phyloP scores from a whole-genome alignment of 208 protist genomes.

The Leishmania tarentolae region DNA sequence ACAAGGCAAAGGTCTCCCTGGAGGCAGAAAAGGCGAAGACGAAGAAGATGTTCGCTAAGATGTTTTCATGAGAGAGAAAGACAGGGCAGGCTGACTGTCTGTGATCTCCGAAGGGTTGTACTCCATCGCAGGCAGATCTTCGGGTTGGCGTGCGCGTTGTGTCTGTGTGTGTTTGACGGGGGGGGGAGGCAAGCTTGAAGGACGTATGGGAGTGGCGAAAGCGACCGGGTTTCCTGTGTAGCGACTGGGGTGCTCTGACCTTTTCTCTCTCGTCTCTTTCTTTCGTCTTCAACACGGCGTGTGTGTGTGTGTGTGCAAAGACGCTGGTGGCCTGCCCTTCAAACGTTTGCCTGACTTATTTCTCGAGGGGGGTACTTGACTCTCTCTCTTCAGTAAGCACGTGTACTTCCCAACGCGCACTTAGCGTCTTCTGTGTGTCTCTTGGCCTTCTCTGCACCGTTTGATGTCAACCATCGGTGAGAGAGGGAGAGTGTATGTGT shows the following conservation, averaged over 20 bases:
- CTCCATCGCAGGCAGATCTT: background rate
- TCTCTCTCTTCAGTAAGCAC: background rate
- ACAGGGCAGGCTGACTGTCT: background rate
- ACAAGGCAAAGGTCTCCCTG: conserved; percentile 27
- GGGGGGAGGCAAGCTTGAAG: background rate
- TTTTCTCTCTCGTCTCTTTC: background rate
- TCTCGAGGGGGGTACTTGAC: background rate
- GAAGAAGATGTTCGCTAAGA: conserved; percentile 76
- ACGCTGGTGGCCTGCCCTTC: background rate
- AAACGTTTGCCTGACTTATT: background rate
- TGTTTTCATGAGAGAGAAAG: conserved; percentile 41
- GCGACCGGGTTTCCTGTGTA: background rate
- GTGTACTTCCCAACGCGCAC: background rate
- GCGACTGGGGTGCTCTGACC: background rate
- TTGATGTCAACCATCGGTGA: background rate
- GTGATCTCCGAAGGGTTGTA: background rate
- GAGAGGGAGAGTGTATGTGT: background rate
- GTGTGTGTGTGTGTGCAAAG: background rate
- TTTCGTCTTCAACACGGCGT: background rate
- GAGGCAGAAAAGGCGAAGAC: conserved; percentile 52
- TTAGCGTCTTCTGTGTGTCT: background rate
- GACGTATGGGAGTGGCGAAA: background rate
- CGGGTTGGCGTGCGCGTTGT: background rate
- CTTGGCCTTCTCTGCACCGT: conserved; percentile 3
- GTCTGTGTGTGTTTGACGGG: background rate